These are phyloP conservation scores for Flaveria brownii DNA, from an alignment of 129 eudicot species.

Conservation along the genomic window DNA sequence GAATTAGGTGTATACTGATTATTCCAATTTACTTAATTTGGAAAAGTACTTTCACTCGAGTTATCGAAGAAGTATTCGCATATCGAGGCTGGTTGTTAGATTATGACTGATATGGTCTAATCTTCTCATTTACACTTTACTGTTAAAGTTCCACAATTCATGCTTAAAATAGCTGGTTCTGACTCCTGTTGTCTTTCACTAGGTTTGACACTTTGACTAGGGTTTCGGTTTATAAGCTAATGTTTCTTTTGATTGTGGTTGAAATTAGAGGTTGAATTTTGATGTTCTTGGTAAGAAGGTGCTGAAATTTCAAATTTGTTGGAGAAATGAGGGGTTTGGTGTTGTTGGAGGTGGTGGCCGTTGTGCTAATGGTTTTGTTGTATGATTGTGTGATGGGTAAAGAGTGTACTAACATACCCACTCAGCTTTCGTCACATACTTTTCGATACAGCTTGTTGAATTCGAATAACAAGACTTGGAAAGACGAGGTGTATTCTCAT, in stretches of 20 bases:
- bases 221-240: no score
- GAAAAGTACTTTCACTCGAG: background rate
- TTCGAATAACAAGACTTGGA: conserved; percentile 61
- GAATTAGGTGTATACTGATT: no score
- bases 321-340: background rate
- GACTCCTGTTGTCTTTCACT: background rate
- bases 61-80: background rate
- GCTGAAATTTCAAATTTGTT: background rate
- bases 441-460: conserved; percentile 49
- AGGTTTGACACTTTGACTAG: conserved; percentile 20
- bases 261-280: background rate
- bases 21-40: background rate
- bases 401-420: conserved; percentile 64
- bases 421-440: conserved; percentile 59
- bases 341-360: conserved; percentile 27
- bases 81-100: background rate
- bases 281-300: background rate
- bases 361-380: conserved; percentile 29
- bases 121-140: conserved; percentile 5
- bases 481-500: conserved; percentile 46
- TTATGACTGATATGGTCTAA: conserved; percentile 1
- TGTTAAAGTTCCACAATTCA: background rate
- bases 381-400: conserved; percentile 37
- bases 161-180: background rate
- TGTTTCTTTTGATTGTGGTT: no score